Base-by-base conservation (phyloP, 1,139 yeast species). In the Kodamaea suecica region DNA sequence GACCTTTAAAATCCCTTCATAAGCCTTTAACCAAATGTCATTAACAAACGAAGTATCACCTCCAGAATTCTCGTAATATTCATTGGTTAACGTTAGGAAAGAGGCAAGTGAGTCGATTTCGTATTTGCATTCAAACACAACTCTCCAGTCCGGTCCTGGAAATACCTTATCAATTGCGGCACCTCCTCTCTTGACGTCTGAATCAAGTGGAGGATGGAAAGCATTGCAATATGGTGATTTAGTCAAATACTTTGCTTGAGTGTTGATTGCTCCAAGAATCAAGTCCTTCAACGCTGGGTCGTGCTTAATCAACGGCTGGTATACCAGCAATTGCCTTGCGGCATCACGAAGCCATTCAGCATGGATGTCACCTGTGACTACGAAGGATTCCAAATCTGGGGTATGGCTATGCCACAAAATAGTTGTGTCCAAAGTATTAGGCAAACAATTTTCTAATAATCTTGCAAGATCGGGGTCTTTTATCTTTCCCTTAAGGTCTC, bases 291-390 rank as follows among this genome's bases (percentile, higher is more conserved):
- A 63, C 3, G 53, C 48, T 1, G 59, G 48, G 46, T 84, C 94
- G 40, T 73, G 55, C 30, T 63, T 60, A 16, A 76, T 57, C 25
- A 86, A 66, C 3, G 78, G 78, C 45, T 82, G 81, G 52, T 86
- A 88, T 2, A 85, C 87, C 2, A 87, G 73, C 37, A 87, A 63
- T 53, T 87, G 96, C 45, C 95, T 66, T 1, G 95, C 87, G 1
- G 95, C 80, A 57, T 87, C 96, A 31, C 96, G 62, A 26, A 87
- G 63, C 82, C 96, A 87, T 57, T 86, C 95, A 1, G 96, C 96
- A 55, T 86, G 88, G 29, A 82, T 82, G 49, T 86, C 95, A 3
- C 96, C 96, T 0, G 96, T 87, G 23, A 87, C 95, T 1, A 87
- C 75, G 58, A 87, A 87, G 0, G 71, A 47, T 9, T 39, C 30